phyloP scores from a whole-genome alignment of 23 red algal genomes.

The Chondrus crispus region DNA sequence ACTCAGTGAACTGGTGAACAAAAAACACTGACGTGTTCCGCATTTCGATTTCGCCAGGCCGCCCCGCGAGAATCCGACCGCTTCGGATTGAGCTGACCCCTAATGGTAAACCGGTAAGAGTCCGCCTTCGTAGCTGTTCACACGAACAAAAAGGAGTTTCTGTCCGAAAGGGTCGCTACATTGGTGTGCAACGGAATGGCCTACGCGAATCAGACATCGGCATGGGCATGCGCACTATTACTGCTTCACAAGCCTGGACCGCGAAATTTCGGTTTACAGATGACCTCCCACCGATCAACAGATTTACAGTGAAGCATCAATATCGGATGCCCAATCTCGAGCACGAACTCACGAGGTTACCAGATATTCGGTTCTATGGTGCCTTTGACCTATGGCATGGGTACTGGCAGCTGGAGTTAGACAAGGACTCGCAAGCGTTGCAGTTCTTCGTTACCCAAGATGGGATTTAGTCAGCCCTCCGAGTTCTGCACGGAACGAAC shows the following conservation, averaged over 20 bases:
- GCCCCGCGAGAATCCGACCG: background rate
- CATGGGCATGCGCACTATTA: background rate
- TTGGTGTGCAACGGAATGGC: background rate
- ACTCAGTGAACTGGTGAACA: background rate
- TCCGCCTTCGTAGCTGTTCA: background rate
- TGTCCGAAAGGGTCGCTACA: background rate
- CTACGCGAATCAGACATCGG: background rate
- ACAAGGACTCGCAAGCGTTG: background rate
- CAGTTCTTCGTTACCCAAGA: background rate
- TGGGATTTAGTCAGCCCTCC: background rate
- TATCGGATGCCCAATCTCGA: conserved; percentile 2
- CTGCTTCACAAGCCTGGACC: background rate
- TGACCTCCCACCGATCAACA: background rate
- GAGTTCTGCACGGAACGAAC: conserved; percentile 14
- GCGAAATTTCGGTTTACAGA: background rate
- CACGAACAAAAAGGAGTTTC: background rate
- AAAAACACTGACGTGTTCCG: background rate
- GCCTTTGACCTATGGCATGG: background rate
- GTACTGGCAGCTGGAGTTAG: conserved; percentile 15
- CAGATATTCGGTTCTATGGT: background rate
- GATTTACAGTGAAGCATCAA: background rate
- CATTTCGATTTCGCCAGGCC: background rate
- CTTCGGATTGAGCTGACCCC: background rate
- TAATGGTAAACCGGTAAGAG: background rate
- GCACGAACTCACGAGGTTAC: background rate